A percentile compares a stretch with the other conserved stretches of the same genome.
Evolutionary conservation across 768 basidiomycete genomes (phyloP).

Genomic region (Tremella fuciformis): DNA sequence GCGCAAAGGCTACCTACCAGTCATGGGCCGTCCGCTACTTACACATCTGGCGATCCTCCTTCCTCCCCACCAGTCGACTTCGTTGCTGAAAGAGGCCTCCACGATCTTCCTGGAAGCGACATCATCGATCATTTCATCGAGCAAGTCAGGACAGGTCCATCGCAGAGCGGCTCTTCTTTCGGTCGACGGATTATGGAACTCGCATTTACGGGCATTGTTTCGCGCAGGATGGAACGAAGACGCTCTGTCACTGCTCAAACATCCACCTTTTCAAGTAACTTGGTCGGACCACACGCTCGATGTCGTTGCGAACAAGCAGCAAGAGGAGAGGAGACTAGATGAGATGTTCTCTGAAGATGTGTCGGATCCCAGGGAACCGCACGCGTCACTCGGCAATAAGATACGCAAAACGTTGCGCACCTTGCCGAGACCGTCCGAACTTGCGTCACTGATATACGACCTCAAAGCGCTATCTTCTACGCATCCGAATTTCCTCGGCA

Average conservation of each 20-base stretch:
- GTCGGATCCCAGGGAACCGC: too few species aligned
- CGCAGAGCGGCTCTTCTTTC: slow-evolving; percentile 15
- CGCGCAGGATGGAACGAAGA: slow-evolving; percentile 28
- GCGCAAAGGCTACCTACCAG: slow-evolving; percentile 35
- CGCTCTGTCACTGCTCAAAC: slow-evolving; percentile 12
- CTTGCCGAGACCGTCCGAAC: too few species aligned
- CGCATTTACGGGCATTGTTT: slow-evolving; percentile 18
- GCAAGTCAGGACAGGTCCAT: slow-evolving; percentile 18
- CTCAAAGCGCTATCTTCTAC: background rate
- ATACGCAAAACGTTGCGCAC: too few species aligned
- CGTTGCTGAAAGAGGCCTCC: slow-evolving; percentile 9
- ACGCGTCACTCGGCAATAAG: too few species aligned
- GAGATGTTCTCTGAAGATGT: too few species aligned
- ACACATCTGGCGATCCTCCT: slow-evolving; percentile 20
- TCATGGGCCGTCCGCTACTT: slow-evolving; percentile 20
- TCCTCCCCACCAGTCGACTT: slow-evolving; percentile 9
- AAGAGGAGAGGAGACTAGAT: too few species aligned
- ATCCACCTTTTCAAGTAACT: slow-evolving; percentile 6
- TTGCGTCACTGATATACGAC: background rate
- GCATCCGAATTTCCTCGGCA: slow-evolving; percentile 1
- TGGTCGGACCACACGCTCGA: slow-evolving; percentile 22
- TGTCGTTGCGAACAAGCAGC: too few species aligned
- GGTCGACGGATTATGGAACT: slow-evolving; percentile 23
- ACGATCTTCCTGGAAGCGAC: slow-evolving; percentile 14
- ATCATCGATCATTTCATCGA: slow-evolving; percentile 18